Base-by-base conservation (phyloP, 305 asterid species). In the Lippia alba region DNA sequence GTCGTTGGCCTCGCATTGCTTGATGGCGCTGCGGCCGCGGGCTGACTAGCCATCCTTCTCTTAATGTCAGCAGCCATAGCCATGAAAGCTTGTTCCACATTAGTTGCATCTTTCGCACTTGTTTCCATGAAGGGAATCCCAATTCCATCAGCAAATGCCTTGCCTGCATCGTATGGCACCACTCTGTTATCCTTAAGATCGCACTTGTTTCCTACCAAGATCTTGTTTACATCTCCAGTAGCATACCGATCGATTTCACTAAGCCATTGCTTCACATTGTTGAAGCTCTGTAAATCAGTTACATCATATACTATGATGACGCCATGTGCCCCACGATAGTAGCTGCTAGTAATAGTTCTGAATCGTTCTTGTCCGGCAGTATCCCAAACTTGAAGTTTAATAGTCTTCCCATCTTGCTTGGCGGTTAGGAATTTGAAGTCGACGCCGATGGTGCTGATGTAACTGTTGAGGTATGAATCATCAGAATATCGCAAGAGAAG, bases 341-440 rank as follows among this genome's bases (percentile, higher is more conserved):
- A 90, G 87, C 95, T 88, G 75, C 96, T 90, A 54, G 95, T 90
- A 55, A 88, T 90, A 16, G 96, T 90, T 76, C 96, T 78, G 83
- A 90, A 90, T 16, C 95, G 94, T 82, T 90, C 96, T 80, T 88
- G 96, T 64, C 96, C 95, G 32, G 96, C 96, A 56, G 96, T 90
- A 72, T 90, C 96, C 96, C 95, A 86, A 75, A 81, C 78, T 70
- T 81, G 86, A 66, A 81, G 86, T 69, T 81, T 81, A 66, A 78
- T 79, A 53, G 86, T 81, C 81, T 81, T 81, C 56, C 83, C 86
- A 61, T 81, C 86, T 69, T 78, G 86, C 69, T 81, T 83, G 64
- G 78, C 83, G 0, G 86, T 81, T 49, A 93, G 91, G 74, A 89
- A 87, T 89, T 89, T 89, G 93, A 89, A 89, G 80, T 89, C 96